Base-by-base conservation (phyloP, 2,329 filamentous ascomycete species). In the Colletotrichum sp. region DNA sequence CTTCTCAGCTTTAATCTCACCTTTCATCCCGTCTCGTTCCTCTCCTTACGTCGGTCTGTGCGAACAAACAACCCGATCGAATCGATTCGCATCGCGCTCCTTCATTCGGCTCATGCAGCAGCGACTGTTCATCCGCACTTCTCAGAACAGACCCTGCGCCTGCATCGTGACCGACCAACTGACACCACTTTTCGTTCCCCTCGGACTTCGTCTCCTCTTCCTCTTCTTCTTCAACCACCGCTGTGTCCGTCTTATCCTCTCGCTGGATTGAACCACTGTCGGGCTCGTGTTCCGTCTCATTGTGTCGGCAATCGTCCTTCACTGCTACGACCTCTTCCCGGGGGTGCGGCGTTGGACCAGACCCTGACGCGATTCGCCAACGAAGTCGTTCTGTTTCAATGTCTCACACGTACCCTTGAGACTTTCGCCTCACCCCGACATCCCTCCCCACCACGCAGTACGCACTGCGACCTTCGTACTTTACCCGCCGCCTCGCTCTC, bases 11-110 rank as follows among this genome's bases (percentile, higher is more conserved):
- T 73, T 58, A 64, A 69, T 65, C 58, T 75, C 43, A 73, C 69
- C 71, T 73, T 69, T 69, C 64, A n/a, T 75, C 73, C 64, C 63
- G 63, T 69, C 69, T 69, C 34, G 58, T 73, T 18, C 73, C 58
- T 64, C 64, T 75, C 63, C 73, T 59, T 75, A 36, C 73, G 30
- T 75, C 64, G 43, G 73, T 73, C 73, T 75, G 73, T 75, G 73
- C 73, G 48, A 68, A n/a, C 36, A 48, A 21, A 68, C 43, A n/a
- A 18, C 58, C 63, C 34, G 32, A 64, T 65, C 73, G 58, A 68
- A 61, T 52, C 48, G 64, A 68, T 38, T 52, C 48, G 69, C 58
- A 69, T 73, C 63, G 32, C 43, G 24, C 69, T 10, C n/a, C 71
- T 61, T 65, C 43, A 43, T 16, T 52, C 32, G 12, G 14, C 30